These are phyloP conservation scores for Colletotrichum cordylinicola DNA, from an alignment of 2,329 filamentous ascomycete genomes.

Conservation along the genomic window DNA sequence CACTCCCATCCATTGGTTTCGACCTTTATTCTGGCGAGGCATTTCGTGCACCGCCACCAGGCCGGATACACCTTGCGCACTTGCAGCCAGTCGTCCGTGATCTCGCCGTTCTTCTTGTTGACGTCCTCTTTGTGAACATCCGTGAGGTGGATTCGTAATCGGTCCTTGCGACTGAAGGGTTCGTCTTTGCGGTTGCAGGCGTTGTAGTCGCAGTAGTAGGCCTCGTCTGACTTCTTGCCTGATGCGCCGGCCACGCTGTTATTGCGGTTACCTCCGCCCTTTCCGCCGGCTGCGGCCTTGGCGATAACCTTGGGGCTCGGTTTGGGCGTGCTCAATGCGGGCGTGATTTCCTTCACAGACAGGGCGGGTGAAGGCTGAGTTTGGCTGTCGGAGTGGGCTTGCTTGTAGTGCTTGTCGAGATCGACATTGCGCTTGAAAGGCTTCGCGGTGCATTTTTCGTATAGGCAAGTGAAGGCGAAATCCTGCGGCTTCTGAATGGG, in stretches of 20 bases:
- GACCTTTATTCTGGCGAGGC: slow-evolving; percentile 51
- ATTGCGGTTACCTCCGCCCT: slow-evolving; percentile 8
- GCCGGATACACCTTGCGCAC: slow-evolving; percentile 41
- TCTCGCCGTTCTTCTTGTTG: slow-evolving; percentile 45
- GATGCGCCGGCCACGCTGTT: slow-evolving; percentile 3
- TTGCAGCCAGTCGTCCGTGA: slow-evolving; percentile 42
- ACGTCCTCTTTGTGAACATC: slow-evolving; percentile 62
- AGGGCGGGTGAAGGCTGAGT: slow-evolving; percentile 12
- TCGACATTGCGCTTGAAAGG: slow-evolving; percentile 60
- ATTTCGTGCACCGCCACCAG: slow-evolving; percentile 63
- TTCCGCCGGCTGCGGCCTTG: not conserved
- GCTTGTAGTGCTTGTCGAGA: slow-evolving; percentile 57
- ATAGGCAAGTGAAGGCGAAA: slow-evolving; percentile 36
- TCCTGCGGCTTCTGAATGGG: slow-evolving; percentile 16
- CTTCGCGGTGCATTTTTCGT: slow-evolving; percentile 46
- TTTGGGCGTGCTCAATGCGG: slow-evolving; percentile 12
- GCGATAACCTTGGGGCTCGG: slow-evolving; percentile 17
- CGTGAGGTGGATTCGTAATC: slow-evolving; percentile 62
- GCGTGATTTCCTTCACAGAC: slow-evolving; percentile 18
- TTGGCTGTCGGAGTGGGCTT: slow-evolving; percentile 45
- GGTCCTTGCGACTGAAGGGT: slow-evolving; percentile 60
- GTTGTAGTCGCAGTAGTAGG: slow-evolving; percentile 55
- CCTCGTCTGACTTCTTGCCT: slow-evolving; percentile 43
- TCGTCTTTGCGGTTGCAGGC: slow-evolving; percentile 48
- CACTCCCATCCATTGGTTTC: slow-evolving; percentile 49